These are phyloP conservation scores for Dalbergia cultrata DNA, from an alignment of 306 rosid species.

Conservation along the genomic window DNA sequence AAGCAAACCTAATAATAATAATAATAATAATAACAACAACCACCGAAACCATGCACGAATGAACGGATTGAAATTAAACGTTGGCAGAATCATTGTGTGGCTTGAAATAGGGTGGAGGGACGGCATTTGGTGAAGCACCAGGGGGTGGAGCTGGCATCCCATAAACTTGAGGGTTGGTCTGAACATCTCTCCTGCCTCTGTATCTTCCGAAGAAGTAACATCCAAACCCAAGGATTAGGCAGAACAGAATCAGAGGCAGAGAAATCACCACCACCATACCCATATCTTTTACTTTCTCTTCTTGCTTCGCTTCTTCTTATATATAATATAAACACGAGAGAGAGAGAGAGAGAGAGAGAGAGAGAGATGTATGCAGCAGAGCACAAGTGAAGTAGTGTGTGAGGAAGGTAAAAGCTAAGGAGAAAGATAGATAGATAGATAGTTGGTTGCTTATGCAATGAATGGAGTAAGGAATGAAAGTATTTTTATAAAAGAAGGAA, in stretches of 20 bases:
- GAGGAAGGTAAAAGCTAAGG: too few relatives aligned
- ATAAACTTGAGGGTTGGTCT: constrained; percentile 69
- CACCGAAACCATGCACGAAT: too few relatives aligned
- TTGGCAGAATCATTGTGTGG: constrained; percentile 53
- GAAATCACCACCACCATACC: constrained; percentile 92
- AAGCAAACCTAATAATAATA: background rate
- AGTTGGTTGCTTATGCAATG: too few relatives aligned
- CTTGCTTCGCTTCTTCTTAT: background rate
- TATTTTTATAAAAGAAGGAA: too few relatives aligned
- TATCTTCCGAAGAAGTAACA: constrained; percentile 81
- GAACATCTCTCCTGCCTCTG: constrained; percentile 70
- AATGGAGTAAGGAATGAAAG: too few relatives aligned
- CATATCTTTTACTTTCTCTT: constrained; percentile 45
- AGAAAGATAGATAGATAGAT: too few relatives aligned
- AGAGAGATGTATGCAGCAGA: too few relatives aligned
- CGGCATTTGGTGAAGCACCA: constrained; percentile 40
- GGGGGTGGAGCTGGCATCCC: constrained; percentile 86
- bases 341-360: background rate
- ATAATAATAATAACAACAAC: too few relatives aligned
- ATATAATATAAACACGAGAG: too few relatives aligned
- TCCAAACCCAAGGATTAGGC: constrained; percentile 79
- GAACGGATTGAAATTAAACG: constrained; percentile 46
- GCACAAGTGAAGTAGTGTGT: too few relatives aligned
- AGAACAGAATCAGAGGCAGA: constrained; percentile 80
- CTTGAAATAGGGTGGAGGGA: constrained; percentile 55